phyloP scores from a whole-genome alignment of 352 stramenopile genomes.

The Aphanomyces stellatus region DNA sequence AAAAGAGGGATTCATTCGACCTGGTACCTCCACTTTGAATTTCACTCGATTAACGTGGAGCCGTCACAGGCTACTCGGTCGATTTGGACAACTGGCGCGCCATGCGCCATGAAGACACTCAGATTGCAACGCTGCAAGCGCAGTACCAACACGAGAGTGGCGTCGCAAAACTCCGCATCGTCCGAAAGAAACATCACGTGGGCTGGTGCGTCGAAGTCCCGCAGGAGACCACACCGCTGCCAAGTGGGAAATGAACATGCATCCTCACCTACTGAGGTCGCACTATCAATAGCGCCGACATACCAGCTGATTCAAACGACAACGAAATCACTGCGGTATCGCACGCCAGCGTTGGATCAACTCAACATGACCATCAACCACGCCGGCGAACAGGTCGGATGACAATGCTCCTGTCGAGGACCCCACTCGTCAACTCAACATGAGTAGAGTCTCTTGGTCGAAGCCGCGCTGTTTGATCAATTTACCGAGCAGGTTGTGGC shows the following conservation, averaged over 20 bases:
- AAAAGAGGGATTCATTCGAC: constrained; percentile 44
- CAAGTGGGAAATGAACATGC: not conserved
- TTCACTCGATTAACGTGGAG: not conserved
- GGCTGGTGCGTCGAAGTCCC: constrained; percentile 19
- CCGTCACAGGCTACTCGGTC: constrained; percentile 32
- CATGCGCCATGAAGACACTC: constrained; percentile 31
- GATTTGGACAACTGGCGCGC: constrained; percentile 56
- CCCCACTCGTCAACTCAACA: not conserved
- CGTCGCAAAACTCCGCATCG: constrained; percentile 8
- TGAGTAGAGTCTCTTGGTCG: constrained; percentile 24
- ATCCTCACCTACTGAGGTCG: not conserved
- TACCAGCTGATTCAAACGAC: constrained; percentile 45
- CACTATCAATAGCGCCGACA: not conserved
- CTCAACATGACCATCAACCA: constrained; percentile 54
- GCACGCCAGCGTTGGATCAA: constrained; percentile 47
- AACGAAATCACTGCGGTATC: constrained; percentile 60
- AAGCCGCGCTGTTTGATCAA: constrained; percentile 44
- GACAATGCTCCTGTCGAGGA: not conserved
- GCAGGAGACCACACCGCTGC: constrained; percentile 1
- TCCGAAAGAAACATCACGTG: constrained; percentile 13
- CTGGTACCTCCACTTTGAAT: not conserved
- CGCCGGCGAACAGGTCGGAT: constrained; percentile 40
- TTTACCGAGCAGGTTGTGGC: constrained; percentile 33
- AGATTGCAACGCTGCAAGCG: constrained; percentile 37
- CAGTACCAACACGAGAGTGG: constrained; percentile 34